A percentile compares a stretch with the other conserved stretches of the same genome.
These are phyloP conservation scores for Tricholoma hemisulphureum DNA, from an alignment of 768 basidiomycete genomes.

Conservation along the genomic window DNA sequence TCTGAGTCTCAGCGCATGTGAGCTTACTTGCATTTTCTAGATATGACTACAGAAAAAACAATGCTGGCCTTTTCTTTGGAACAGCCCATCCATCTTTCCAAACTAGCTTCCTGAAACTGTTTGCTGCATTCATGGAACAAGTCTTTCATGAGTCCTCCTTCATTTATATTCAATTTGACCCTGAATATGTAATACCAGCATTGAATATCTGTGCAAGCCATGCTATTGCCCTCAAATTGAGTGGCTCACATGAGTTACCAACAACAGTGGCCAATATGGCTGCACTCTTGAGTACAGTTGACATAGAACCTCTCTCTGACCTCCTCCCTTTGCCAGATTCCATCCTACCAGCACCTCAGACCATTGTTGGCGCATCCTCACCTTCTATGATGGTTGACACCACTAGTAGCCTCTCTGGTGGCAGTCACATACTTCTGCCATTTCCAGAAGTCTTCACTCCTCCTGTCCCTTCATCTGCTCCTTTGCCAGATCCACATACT, in stretches of 20 bases:
- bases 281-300: background rate
- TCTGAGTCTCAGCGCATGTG: no score
- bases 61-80: background rate
- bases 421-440: no score
- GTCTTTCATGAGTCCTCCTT: background rate
- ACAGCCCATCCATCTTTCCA: background rate
- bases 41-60: background rate
- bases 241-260: background rate
- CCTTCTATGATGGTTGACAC: no score
- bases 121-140: background rate
- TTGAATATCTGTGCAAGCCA: background rate
- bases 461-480: no score
- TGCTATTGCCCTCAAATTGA: background rate
- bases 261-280: background rate
- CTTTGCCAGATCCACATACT: no score
- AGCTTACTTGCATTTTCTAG: background rate
- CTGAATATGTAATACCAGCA: background rate
- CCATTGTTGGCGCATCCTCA: background rate
- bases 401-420: no score
- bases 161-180: background rate
- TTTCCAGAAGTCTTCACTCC: no score
- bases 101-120: background rate
- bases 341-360: background rate
- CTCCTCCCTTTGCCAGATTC: background rate
- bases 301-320: background rate